A percentile compares a stretch with the other conserved stretches of the same genome.
phyloP scores from a whole-genome alignment of 2,329 filamentous ascomycete genomes.

The Aspergillus amoenus region DNA sequence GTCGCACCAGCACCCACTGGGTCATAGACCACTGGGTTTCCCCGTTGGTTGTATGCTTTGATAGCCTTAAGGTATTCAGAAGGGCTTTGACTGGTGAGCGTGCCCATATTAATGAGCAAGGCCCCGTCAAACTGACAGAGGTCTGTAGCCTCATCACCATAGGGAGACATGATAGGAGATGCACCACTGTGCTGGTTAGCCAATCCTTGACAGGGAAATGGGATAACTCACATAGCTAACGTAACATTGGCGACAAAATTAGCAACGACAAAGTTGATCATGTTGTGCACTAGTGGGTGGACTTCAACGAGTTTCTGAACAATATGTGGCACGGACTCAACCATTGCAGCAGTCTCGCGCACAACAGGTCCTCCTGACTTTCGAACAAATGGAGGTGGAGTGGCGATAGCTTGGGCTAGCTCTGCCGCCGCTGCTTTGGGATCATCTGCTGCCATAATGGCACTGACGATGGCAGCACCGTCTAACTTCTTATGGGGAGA shows the following conservation, averaged over 20 bases:
- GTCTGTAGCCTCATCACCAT: conserved; percentile 77
- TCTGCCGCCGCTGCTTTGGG: conserved; percentile 62
- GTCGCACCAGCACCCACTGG: conserved; percentile 91
- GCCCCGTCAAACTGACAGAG: conserved; percentile 74
- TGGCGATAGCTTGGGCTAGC: conserved; percentile 58
- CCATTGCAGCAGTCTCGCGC: conserved; percentile 28
- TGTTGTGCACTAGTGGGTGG: conserved; percentile 85
- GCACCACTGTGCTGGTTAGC: conserved; percentile 56
- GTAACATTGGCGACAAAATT: conserved; percentile 93
- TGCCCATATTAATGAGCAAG: conserved; percentile 94
- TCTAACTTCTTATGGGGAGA: conserved; percentile 62
- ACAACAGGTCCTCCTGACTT: conserved; percentile 26
- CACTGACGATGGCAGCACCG: conserved; percentile 86
- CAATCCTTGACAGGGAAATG: neutral
- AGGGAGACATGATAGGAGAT: conserved; percentile 92
- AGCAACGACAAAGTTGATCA: conserved; percentile 95
- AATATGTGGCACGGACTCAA: conserved; percentile 45
- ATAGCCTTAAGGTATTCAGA: conserved; percentile 72
- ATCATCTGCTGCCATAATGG: conserved; percentile 72
- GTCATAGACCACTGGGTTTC: conserved; percentile 77
- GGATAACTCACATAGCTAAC: conserved; percentile 59
- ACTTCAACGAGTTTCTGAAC: conserved; percentile 61
- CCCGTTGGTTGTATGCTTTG: conserved; percentile 74
- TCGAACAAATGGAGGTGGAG: conserved; percentile 34
- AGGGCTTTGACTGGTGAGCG: conserved; percentile 73